Base-by-base conservation (phyloP, 306 rosid genomes). In the Dryas alaskensis region DNA sequence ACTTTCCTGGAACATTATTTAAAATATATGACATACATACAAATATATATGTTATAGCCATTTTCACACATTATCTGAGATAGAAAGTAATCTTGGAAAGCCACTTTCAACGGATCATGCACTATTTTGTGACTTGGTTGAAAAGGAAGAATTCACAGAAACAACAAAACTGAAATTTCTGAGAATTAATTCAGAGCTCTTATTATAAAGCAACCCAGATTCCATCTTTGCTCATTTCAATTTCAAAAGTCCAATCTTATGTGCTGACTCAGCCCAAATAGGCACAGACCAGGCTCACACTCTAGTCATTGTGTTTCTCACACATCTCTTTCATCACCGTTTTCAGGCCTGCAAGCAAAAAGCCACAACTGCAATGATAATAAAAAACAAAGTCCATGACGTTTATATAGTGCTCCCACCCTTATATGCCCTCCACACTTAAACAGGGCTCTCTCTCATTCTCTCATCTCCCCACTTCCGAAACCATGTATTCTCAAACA, bases 341-440 rank as follows among this genome's bases (percentile, higher is more conserved):
- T 85, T 81, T 79, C 84, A 78, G 81, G 87, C 84, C 88, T 87
- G 90, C 88, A 80, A 81, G 72, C 58, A 37, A 73, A 86, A 89
- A 80, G 86, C 65, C 49, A 81, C 52, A 72, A 60, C 72, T 71
- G 89, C 77, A 83, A 87, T 89, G 61, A 89, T 85, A 80, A 17
- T 65, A 70, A 72, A 81, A 74, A 75, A 70, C 64, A 74, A 67
- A 45, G 45, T 57, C 25, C 74, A 67, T 10, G 62, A 77, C 81
- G 83, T 84, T 76, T 69, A 53, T 80, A 44, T 63, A 31, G 17
- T 87, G 72, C 22, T 44, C 65, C 65, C 43, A 13, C 65, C 5
- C 45, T 60, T 47, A 49, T 73, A 67, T 40, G 52, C 47, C 52
- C 25, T 76, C 64, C 52, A 66, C 78, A 65, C 68, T 75, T 62